Conservation (phyloP, 371 early-diverging fungal species). For the Mucor saturninus region DNA sequence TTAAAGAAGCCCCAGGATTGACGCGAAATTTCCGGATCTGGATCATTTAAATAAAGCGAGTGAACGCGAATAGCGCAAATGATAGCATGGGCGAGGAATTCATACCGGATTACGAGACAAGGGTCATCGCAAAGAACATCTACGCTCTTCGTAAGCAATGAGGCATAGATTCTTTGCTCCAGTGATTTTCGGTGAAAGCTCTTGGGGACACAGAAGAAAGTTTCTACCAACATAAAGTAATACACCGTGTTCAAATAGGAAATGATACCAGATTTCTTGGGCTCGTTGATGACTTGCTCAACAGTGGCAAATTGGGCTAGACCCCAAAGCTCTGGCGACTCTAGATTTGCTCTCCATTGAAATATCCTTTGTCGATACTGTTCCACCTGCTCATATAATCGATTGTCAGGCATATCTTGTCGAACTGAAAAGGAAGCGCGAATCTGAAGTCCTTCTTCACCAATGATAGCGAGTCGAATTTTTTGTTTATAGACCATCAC, state of each 20-base stretch:
- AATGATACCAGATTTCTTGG: background rate
- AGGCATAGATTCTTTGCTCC: conserved; percentile 17
- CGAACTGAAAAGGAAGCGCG: conserved; percentile 3
- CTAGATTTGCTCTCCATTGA: conserved; percentile 12
- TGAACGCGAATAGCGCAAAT: conserved; percentile 20
- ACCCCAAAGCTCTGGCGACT: conserved; percentile 1
- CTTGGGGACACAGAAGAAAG: conserved; percentile 13
- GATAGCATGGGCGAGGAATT: conserved; percentile 16
- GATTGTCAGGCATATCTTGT: background rate
- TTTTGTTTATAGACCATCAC: conserved; percentile 12
- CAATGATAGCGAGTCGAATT: conserved; percentile 12
- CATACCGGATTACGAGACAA: conserved; percentile 8
- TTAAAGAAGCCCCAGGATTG: conserved; percentile 18
- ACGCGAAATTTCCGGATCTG: conserved; percentile 3
- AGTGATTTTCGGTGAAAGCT: background rate
- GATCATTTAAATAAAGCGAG: conserved; percentile 4
- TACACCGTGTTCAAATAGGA: background rate
- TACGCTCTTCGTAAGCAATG: conserved; percentile 4
- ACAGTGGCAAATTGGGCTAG: background rate
- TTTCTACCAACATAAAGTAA: conserved; percentile 18
- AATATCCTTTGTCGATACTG: conserved; percentile 8
- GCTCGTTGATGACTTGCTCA: conserved; percentile 10
- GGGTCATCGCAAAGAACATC: conserved; percentile 12
- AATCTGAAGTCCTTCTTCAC: conserved; percentile 28
- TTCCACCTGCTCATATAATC: conserved; percentile 5